Evolutionary conservation across 2,329 filamentous ascomycete genomes (phyloP).

Genomic region (Magnaporthiopsis incrustans): DNA sequence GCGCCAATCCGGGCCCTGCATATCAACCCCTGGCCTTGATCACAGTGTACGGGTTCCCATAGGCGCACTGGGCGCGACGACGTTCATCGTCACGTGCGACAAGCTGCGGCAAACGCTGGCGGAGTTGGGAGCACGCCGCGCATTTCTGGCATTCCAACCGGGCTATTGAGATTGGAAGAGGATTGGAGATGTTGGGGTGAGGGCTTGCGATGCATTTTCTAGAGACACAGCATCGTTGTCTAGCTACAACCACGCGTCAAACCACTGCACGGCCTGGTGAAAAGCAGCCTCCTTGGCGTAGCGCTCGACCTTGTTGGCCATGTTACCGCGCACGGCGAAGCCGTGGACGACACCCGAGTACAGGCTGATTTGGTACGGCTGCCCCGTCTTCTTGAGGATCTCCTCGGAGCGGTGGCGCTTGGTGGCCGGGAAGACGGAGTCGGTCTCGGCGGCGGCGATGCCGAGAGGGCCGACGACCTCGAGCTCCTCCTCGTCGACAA

Average conservation of each 20-base stretch:
- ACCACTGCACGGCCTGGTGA: constrained; percentile 69
- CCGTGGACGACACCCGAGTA: constrained; percentile 67
- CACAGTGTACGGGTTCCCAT: too few species aligned
- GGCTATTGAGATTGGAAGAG: too few species aligned
- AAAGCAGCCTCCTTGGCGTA: constrained; percentile 80
- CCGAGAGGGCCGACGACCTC: constrained; percentile 58
- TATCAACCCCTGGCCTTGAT: too few species aligned
- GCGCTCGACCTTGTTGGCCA: constrained; percentile 45
- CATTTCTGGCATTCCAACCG: too few species aligned
- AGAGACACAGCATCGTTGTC: too few species aligned
- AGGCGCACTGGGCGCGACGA: too few species aligned
- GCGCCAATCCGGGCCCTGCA: too few species aligned
- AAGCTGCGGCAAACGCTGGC: too few species aligned
- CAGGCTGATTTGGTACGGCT: constrained; percentile 69
- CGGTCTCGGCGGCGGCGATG: constrained; percentile 57
- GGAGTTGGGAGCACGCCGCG: too few species aligned
- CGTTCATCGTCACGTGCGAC: too few species aligned
- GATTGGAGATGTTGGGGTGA: too few species aligned
- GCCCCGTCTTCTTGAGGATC: constrained; percentile 48
- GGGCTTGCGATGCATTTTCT: too few species aligned
- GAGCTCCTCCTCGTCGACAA: constrained; percentile 61
- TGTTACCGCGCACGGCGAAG: constrained; percentile 63
- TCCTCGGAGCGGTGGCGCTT: constrained; percentile 57
- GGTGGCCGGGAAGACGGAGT: constrained; percentile 56
- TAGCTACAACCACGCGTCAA: constrained; percentile 48